phyloP scores from a whole-genome alignment of 2,329 filamentous ascomycete species.

The Talaromyces marneffei region DNA sequence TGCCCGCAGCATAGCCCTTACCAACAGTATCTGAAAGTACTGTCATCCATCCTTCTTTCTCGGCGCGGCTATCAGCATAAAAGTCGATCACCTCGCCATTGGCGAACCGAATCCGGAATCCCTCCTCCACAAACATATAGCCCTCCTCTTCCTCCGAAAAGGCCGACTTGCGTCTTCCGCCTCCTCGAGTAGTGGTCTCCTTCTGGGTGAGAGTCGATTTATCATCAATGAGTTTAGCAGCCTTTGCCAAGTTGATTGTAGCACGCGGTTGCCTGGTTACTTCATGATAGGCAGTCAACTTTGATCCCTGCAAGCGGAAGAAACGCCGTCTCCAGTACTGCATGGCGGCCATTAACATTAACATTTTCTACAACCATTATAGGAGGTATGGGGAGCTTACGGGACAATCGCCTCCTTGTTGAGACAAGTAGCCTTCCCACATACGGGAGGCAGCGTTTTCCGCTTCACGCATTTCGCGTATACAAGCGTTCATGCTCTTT shows the following conservation, averaged over 20 bases:
- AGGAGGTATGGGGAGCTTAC: conserved; percentile 54
- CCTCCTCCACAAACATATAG: conserved; percentile 99
- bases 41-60: conserved; percentile 94
- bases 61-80: conserved; percentile 79
- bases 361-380: not conserved
- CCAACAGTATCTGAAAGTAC: conserved; percentile 68
- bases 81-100: conserved; percentile 99
- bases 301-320: conserved; percentile 87
- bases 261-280: conserved; percentile 90
- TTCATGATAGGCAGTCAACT: conserved; percentile 93
- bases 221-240: conserved; percentile 89
- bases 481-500: conserved; percentile 97
- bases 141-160: conserved; percentile 98
- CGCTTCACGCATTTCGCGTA: conserved; percentile 86
- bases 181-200: conserved; percentile 68
- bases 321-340: conserved; percentile 97
- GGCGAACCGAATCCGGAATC: conserved; percentile 96
- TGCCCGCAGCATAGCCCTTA: conserved; percentile 44
- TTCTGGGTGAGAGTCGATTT: conserved; percentile 75
- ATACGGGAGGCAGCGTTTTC: conserved; percentile 71
- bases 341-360: conserved; percentile 34
- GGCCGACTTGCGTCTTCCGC: conserved; percentile 80
- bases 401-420: conserved; percentile 95
- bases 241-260: conserved; percentile 93
- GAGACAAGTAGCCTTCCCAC: conserved; percentile 85